Evolutionary conservation across 2,329 filamentous ascomycete genomes (phyloP).

Genomic region (Hymenoscyphus fructigenus): DNA sequence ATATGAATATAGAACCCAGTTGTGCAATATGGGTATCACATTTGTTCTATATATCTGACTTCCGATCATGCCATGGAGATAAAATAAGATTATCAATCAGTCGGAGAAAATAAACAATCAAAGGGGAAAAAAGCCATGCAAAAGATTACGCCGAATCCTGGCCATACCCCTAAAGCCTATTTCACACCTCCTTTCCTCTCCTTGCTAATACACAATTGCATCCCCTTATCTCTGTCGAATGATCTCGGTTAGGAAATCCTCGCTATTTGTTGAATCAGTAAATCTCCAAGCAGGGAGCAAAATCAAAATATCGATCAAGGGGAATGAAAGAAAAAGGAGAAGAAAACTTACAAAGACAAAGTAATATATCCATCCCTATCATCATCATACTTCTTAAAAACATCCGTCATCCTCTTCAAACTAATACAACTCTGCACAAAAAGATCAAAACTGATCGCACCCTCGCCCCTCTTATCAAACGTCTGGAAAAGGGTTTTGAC

Average conservation of each 20-base stretch:
- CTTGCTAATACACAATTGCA: background rate
- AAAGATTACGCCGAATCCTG: constrained; percentile 1
- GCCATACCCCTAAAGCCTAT: too few species aligned
- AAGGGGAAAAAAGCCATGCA: background rate
- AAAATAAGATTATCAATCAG: background rate
- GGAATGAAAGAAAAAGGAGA: too few species aligned
- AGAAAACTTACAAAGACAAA: constrained; percentile 57
- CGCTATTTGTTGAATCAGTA: constrained; percentile 23
- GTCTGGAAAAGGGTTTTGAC: constrained; percentile 82
- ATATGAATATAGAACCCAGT: background rate
- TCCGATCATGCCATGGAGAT: background rate
- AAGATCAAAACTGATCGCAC: constrained; percentile 85
- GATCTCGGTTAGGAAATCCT: constrained; percentile 37
- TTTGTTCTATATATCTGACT: background rate
- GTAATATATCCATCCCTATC: constrained; percentile 93
- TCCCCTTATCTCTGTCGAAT: constrained; percentile 32
- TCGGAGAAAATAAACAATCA: background rate
- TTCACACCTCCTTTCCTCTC: background rate
- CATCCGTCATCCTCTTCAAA: constrained; percentile 97
- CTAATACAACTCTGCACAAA: constrained; percentile 98
- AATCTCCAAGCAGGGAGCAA: too few species aligned
- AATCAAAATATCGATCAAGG: constrained; percentile 1
- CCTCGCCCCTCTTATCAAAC: constrained; percentile 75
- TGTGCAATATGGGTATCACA: constrained; percentile 3
- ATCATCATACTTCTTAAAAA: constrained; percentile 98